Evolutionary conservation across 768 basidiomycete species (phyloP).

Genomic region (Lentinula detonsa): DNA sequence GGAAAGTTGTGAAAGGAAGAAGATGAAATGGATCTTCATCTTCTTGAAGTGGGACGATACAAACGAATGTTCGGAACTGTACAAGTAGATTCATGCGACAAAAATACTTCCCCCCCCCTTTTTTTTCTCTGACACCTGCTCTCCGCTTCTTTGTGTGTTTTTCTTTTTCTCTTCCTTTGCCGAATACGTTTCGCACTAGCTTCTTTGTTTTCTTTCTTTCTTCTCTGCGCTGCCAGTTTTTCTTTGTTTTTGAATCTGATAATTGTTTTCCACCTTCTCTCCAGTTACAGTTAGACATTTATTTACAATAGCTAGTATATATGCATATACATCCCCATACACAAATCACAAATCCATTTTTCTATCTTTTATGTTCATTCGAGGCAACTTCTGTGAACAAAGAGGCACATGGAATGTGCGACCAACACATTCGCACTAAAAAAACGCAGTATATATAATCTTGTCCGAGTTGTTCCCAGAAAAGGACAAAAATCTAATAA

Average conservation of each 20-base stretch:
- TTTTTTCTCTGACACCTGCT: neutral
- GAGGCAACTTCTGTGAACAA: too few relatives aligned
- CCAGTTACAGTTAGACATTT: neutral
- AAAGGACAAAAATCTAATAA: too few relatives aligned
- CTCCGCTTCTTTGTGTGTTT: neutral
- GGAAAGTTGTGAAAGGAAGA: neutral
- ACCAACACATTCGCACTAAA: too few relatives aligned
- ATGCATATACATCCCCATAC: neutral
- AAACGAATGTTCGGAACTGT: neutral
- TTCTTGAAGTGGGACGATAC: too few relatives aligned
- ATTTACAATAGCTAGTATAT: neutral
- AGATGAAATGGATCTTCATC: neutral
- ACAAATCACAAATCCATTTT: too few relatives aligned
- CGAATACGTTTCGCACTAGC: neutral
- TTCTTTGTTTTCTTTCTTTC: neutral
- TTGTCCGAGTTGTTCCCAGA: too few relatives aligned
- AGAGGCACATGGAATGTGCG: too few relatives aligned
- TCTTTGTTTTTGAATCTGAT: neutral
- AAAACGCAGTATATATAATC: too few relatives aligned
- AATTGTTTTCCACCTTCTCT: too few relatives aligned
- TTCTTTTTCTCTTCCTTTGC: neutral
- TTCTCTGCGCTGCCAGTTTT: too few relatives aligned
- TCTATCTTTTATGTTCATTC: too few relatives aligned
- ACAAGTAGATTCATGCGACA: neutral
- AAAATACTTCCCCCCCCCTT: neutral